Conservation (phyloP, 2,329 filamentous ascomycete species). For the Cladosporium phlei region DNA sequence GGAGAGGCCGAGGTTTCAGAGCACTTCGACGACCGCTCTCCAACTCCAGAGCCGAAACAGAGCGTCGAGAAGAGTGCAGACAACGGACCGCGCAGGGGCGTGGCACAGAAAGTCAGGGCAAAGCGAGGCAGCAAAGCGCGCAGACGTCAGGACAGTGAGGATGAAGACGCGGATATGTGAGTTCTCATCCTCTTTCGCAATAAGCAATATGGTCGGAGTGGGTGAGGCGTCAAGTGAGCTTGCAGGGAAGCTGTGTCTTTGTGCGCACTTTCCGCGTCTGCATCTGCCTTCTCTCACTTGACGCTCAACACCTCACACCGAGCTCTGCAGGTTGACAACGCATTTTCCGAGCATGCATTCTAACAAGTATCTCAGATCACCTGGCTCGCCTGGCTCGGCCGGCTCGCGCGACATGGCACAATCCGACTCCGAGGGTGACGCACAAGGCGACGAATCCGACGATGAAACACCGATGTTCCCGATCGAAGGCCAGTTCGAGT, state of each 20-base stretch:
- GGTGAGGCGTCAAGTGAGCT: background rate
- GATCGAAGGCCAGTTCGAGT: constrained; percentile 74
- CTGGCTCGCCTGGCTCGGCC: constrained; percentile 48
- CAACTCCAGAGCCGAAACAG: constrained; percentile 44
- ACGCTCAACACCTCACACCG: too few species aligned
- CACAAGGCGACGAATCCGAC: constrained; percentile 17
- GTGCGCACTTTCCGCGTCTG: background rate
- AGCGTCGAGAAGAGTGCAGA: constrained; percentile 36
- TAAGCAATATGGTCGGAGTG: too few species aligned
- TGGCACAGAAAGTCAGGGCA: constrained; percentile 45
- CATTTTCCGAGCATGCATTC: constrained; percentile 17
- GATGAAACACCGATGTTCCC: constrained; percentile 63
- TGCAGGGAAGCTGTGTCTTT: background rate
- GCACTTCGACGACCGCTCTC: constrained; percentile 53
- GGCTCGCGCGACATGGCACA: constrained; percentile 87
- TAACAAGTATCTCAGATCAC: background rate
- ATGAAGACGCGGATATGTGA: constrained; percentile 73
- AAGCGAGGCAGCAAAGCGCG: constrained; percentile 41
- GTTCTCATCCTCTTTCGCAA: constrained; percentile 43
- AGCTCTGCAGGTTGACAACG: constrained; percentile 15
- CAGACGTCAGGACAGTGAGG: constrained; percentile 55
- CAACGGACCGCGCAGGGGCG: constrained; percentile 30
- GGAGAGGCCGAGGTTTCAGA: constrained; percentile 43
- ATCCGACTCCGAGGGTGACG: constrained; percentile 60
- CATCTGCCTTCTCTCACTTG: background rate